Evolutionary conservation across 2,329 filamentous ascomycete species (phyloP), one percentile per base, ranked within the genome.

Genomic region (Monosporascus sp.): DNA sequence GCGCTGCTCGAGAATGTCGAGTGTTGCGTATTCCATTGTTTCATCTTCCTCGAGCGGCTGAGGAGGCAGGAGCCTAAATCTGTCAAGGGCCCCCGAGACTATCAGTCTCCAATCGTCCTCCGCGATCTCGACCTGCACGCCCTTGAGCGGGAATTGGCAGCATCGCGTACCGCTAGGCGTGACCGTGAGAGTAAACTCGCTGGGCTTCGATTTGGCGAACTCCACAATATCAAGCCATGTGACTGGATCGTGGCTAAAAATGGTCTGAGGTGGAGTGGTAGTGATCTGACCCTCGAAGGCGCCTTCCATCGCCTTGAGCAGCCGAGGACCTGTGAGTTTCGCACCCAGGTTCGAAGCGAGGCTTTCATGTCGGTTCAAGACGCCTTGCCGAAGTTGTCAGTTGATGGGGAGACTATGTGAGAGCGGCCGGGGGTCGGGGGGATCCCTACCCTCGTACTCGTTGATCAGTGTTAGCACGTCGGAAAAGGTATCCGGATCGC

Each of bases 101-200:
- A 96, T 92, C 59, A 96, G 75, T 43, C 91, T 81, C 77, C 87
- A 96, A 66, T 96, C 90, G 67, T 95, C 90, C 68, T 95, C 90
- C 18, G 84, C 85, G 56, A 96, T 93, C 72, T 96, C 89, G 8
- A 95, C 87, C 47, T 88, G 82, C 59, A 86, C 81, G 55, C 91
- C 88, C 65, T 91, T 91, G 58, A 90, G 85, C 64, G 85, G 84
- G 68, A 96, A 94, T 57, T 90, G 88, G 65, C 90, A 95, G 50
- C 87, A 84, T 47, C 87, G 81, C 50, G 81, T 74, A 20, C 88
- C 87, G 59, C 89, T 86, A 45, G 82, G 78, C 56, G 81, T 80
- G 53, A 88, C 83, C 51, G 83, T 84, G 49, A 95, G 73, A 37
- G 83, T 80, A 69, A 95, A 94, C 52, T 93, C 88, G 59, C 83